These are phyloP conservation scores for Lineolata rhizophorae DNA, from an alignment of 495 filamentous ascomycete species.

Conservation along the genomic window DNA sequence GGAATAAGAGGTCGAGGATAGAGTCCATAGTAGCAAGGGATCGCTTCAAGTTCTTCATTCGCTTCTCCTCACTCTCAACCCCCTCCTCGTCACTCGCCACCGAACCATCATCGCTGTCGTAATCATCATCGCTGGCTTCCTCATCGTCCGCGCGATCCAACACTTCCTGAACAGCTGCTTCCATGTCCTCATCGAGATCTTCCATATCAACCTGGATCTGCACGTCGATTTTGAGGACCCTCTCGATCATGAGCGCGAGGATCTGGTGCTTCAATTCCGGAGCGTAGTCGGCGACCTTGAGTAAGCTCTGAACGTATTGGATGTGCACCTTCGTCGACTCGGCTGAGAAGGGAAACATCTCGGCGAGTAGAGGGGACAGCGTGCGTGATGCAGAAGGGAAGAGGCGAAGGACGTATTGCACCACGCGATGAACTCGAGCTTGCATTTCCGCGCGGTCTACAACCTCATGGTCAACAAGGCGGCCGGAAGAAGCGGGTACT, in stretches of 20 bases:
- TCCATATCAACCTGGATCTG: conserved; percentile 87
- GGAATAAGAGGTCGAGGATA: conserved; percentile 79
- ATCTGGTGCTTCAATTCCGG: conserved; percentile 66
- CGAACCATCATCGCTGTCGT: conserved; percentile 15
- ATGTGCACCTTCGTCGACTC: conserved; percentile 51
- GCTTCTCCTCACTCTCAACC: conserved; percentile 23
- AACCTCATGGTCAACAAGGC: conserved; percentile 33
- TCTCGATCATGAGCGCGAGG: conserved; percentile 60
- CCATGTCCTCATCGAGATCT: conserved; percentile 52
- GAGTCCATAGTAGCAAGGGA: conserved; percentile 82
- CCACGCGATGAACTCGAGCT: conserved; percentile 45
- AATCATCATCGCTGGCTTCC: conserved; percentile 20
- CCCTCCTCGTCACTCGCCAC: too few species aligned
- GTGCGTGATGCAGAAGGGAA: conserved; percentile 52
- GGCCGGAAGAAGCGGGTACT: conserved; percentile 24
- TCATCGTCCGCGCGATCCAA: conserved; percentile 1
- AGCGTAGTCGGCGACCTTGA: conserved; percentile 49
- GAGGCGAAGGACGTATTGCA: conserved; percentile 54
- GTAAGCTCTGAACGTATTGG: conserved; percentile 56
- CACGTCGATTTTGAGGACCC: conserved; percentile 77
- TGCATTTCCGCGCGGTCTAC: conserved; percentile 38
- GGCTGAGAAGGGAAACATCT: conserved; percentile 51
- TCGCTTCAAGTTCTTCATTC: conserved; percentile 39
- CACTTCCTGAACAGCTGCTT: conserved; percentile 19
- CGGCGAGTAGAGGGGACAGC: conserved; percentile 37